phyloP scores from a whole-genome alignment of 441 rosid species.

The Euphorbia corollata region DNA sequence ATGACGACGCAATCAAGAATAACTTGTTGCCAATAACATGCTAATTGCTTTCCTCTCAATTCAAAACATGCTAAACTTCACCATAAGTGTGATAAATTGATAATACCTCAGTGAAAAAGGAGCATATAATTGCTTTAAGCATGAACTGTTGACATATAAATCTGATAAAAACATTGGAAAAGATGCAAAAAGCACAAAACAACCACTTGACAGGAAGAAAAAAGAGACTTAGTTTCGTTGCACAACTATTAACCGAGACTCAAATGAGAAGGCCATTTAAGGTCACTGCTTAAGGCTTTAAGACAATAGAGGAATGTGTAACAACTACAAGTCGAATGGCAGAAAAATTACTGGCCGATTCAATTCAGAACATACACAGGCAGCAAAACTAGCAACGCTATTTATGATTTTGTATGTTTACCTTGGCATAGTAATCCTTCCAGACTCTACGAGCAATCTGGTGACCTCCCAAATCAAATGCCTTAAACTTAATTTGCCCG shows the following conservation, averaged over 20 bases:
- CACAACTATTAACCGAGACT: background rate
- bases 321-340: background rate
- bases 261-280: background rate
- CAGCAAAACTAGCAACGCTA: background rate
- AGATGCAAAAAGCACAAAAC: no score
- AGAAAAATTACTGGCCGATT: background rate
- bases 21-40: background rate
- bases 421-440: constrained; percentile 89
- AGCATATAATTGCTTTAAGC: no score
- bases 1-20: background rate
- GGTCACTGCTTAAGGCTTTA: background rate
- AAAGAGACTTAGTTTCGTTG: background rate
- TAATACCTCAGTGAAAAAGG: background rate
- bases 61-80: background rate
- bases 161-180: no score
- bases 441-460: constrained; percentile 85
- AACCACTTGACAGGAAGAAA: no score
- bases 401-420: constrained; percentile 12
- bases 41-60: background rate
- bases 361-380: background rate
- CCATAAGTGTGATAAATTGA: background rate
- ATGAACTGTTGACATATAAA: no score
- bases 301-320: background rate
- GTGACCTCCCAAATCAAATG: constrained; percentile 85
- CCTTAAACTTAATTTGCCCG: constrained; percentile 77